These are phyloP conservation scores for Myriangium duriaei DNA, from an alignment of 2,329 filamentous ascomycete genomes.

Conservation along the genomic window DNA sequence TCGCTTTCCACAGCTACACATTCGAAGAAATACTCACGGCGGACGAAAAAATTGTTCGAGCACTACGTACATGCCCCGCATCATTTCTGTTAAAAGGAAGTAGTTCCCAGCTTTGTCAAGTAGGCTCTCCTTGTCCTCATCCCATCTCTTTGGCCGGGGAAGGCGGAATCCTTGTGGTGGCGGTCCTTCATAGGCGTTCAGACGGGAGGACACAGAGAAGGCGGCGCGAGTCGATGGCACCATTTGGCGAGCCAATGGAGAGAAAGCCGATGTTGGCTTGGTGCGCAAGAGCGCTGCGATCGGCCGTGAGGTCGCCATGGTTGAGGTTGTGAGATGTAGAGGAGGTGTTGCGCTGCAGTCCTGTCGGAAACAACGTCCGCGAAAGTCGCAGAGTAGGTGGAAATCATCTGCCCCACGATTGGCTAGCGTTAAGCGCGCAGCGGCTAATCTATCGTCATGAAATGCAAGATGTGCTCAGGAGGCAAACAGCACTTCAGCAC, in stretches of 20 bases:
- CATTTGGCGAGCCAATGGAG: conserved; percentile 26
- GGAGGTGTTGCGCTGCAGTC: not conserved
- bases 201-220: conserved; percentile 52
- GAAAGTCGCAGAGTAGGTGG: too few species aligned
- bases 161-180: conserved; percentile 73
- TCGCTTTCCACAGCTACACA: conserved; percentile 15
- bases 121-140: conserved; percentile 62
- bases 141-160: conserved; percentile 61
- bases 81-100: conserved; percentile 92
- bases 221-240: conserved; percentile 39
- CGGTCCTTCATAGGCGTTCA: conserved; percentile 56
- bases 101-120: conserved; percentile 81
- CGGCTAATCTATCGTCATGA: conserved; percentile 5
- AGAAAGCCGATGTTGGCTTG: conserved; percentile 28
- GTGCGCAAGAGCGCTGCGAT: conserved; percentile 36
- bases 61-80: conserved; percentile 94
- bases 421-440: conserved; percentile 7
- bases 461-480: too few species aligned
- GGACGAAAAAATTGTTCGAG: conserved; percentile 97
- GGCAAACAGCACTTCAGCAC: too few species aligned
- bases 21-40: conserved; percentile 54
- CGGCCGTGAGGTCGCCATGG: conserved; percentile 37
- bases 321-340: conserved; percentile 11
- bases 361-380: conserved; percentile 8
- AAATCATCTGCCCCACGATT: conserved; percentile 10